Percentiles rank a stretch among this genome's conserved stretches.
Evolutionary conservation across 139 green algal species (phyloP).

Genomic region (Desmodesmus armatus): DNA sequence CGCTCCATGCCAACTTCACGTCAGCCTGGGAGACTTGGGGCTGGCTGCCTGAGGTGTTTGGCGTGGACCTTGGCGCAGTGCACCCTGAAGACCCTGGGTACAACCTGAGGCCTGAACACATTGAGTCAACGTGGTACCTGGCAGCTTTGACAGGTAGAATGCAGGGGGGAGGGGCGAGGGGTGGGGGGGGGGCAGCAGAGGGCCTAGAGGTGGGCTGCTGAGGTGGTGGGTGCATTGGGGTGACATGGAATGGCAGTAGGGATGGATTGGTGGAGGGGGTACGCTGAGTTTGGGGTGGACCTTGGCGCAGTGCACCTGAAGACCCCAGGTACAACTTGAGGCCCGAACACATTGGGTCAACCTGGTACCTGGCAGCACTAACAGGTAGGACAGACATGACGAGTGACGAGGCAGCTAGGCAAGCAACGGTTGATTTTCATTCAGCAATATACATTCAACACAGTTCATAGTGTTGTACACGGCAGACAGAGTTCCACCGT

Average conservation of each 20-base stretch:
- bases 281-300: slow-evolving; percentile 56
- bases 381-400: no score
- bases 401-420: no score
- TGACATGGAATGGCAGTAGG: neutral
- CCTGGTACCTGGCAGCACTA: slow-evolving; percentile 85
- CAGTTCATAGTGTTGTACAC: no score
- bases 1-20: slow-evolving; percentile 79
- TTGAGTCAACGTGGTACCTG: slow-evolving; percentile 93
- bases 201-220: neutral
- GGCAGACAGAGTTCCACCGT: no score
- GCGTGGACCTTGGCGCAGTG: slow-evolving; percentile 59
- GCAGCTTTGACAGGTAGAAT: slow-evolving; percentile 84
- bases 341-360: slow-evolving; percentile 94
- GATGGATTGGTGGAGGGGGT: neutral
- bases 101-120: slow-evolving; percentile 88
- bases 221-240: neutral
- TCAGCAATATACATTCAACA: no score
- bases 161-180: slow-evolving; percentile 51
- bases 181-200: slow-evolving; percentile 17
- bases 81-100: slow-evolving; percentile 60
- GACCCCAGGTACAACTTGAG: slow-evolving; percentile 70
- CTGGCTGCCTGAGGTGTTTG: slow-evolving; percentile 89
- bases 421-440: no score
- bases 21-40: slow-evolving; percentile 77
- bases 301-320: slow-evolving; percentile 48